These are phyloP conservation scores for Naegleria lovaniensis DNA, from an alignment of 208 protist species.

Conservation along the genomic window DNA sequence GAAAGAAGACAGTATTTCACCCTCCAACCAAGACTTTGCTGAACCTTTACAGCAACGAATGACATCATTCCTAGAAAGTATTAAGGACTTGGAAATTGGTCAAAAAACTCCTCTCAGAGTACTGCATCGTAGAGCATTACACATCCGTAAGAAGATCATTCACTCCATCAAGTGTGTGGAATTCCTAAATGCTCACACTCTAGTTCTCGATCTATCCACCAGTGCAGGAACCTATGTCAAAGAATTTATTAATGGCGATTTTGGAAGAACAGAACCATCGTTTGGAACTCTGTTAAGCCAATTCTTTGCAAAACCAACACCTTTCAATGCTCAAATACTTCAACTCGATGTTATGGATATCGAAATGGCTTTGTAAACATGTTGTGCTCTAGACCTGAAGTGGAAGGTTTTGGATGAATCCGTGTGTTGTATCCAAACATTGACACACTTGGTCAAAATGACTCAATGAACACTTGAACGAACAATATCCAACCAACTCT, in stretches of 20 bases:
- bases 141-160: slow-evolving; percentile 66
- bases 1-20: slow-evolving; percentile 43
- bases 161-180: slow-evolving; percentile 57
- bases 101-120: slow-evolving; percentile 86
- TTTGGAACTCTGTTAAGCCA: slow-evolving; percentile 67
- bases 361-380: slow-evolving; percentile 35
- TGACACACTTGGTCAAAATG: no score
- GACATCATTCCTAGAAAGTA: slow-evolving; percentile 36
- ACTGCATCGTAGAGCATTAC: slow-evolving; percentile 80
- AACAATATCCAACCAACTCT: no score
- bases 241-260: slow-evolving; percentile 94
- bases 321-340: slow-evolving; percentile 67
- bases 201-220: slow-evolving; percentile 76
- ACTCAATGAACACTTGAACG: no score
- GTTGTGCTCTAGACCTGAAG: no score
- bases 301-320: slow-evolving; percentile 45
- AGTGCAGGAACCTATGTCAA: slow-evolving; percentile 95
- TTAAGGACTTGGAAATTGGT: slow-evolving; percentile 46
- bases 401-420: no score
- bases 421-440: no score
- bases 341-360: slow-evolving; percentile 90
- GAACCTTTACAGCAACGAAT: slow-evolving; percentile 32
- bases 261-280: slow-evolving; percentile 79
- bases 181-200: slow-evolving; percentile 72
- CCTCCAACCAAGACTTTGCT: slow-evolving; percentile 42